Base-by-base conservation (phyloP, 768 basidiomycete species). In the Boletus sp. region DNA sequence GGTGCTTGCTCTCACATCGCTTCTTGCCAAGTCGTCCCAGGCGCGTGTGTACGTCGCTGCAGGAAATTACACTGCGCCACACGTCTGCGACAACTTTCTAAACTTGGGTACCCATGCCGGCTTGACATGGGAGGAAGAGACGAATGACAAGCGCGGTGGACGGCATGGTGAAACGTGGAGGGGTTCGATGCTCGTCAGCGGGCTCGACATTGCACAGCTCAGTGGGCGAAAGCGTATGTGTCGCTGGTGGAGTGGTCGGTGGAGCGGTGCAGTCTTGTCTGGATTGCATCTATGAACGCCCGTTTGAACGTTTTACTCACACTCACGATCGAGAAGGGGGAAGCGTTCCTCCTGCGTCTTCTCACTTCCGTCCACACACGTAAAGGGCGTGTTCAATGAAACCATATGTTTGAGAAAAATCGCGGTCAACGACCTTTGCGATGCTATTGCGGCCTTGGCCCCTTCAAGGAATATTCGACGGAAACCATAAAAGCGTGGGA, bases 201-300 rank as follows among this genome's bases (percentile, higher is more conserved):
- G 76, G 5, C 67, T 85, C 13, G 78, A 82, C 60, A 60, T 53
- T 23, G 73, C 76, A 34, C 78, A 76, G 37, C 70, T 87, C 42
- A 70, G 70, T 3, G 57, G 75, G 30, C 74, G 85, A 42, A 87
- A 86, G 64, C 75, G 72, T 13, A 80, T 79, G 63, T 87, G 83
- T 64, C 75, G 80, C 27, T 83, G 78, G 72, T 87, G 86, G 87
- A 66, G 80, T n/a, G 83, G 82, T 23, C 70, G 72, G 34, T 83
- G 83, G 81, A 45, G 34, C 17, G 25, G 27, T 30, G 50, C 42
- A 1, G 30, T 8, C 33, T 19, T 46, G 27, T 4, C 42, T 53
- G 30, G 40, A 47, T 53, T 23, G 33, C 21, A 32, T 8, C 3
- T 11, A 39, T 47, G 30, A 19, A 37, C 8, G 44, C 6, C 52